Conservation (phyloP, 176 grass and related monocot genomes). For the Neostapfia colusana region DNA sequence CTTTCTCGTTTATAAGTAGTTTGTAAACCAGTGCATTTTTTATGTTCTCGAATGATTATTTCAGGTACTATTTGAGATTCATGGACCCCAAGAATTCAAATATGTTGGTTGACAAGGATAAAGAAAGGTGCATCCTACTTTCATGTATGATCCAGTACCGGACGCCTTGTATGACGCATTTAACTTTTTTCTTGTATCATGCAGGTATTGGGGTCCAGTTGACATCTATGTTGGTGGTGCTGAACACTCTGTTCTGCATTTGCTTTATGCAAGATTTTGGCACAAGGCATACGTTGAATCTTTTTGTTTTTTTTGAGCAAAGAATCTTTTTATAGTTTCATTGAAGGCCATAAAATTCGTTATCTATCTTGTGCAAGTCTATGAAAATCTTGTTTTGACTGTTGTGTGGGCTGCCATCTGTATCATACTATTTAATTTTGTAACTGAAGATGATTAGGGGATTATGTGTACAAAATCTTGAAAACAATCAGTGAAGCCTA, state of each 20-base stretch:
- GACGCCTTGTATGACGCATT: background rate
- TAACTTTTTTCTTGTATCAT: slow-evolving; percentile 29
- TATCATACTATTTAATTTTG: slow-evolving; percentile 20
- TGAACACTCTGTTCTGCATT: slow-evolving; percentile 98
- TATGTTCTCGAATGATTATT: slow-evolving; percentile 24
- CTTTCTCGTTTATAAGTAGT: background rate
- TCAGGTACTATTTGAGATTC: slow-evolving; percentile 98
- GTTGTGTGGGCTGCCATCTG: background rate
- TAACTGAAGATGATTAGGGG: background rate
- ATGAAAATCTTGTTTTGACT: slow-evolving; percentile 12
- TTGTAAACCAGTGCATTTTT: slow-evolving; percentile 7
- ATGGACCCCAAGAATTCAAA: slow-evolving; percentile 93
- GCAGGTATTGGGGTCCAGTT: slow-evolving; percentile 95
- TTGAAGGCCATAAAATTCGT: slow-evolving; percentile 17
- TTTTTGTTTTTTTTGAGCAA: too few relatives aligned
- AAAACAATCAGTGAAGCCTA: background rate
- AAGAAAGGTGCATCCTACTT: slow-evolving; percentile 76
- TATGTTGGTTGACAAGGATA: slow-evolving; percentile 81
- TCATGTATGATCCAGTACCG: slow-evolving; percentile 5
- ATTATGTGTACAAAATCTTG: slow-evolving; percentile 1
- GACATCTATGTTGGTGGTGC: slow-evolving; percentile 96
- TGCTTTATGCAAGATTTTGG: slow-evolving; percentile 99
- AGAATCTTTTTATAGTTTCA: slow-evolving; percentile 20
- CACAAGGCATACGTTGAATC: too few relatives aligned
- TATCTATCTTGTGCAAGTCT: slow-evolving; percentile 21